Percentiles rank a stretch among this genome's conserved stretches.
phyloP scores from a whole-genome alignment of 2,329 filamentous ascomycete species.

The Monilinia vaccinii-corymbosi region DNA sequence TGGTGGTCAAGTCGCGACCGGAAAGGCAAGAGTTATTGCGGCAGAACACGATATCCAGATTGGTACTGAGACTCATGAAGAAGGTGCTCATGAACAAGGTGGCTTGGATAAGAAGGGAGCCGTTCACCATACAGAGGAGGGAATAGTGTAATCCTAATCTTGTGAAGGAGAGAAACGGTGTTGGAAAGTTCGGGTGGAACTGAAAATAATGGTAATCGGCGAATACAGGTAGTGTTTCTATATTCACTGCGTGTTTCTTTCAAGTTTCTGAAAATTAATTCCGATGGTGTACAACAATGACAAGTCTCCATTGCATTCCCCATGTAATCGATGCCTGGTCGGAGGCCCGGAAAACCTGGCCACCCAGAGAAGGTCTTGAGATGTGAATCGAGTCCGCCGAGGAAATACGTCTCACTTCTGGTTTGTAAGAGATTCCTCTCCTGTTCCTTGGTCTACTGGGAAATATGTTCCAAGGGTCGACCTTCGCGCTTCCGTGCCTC shows the following conservation, averaged over 20 bases:
- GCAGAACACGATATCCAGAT: slow-evolving; percentile 5
- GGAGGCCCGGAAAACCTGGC: neutral
- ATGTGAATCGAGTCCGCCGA: neutral
- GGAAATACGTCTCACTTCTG: neutral
- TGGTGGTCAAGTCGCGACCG: slow-evolving; percentile 12
- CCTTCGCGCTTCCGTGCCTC: neutral
- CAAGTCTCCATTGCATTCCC: neutral
- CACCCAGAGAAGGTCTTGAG: neutral
- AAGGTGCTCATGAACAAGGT: too few species aligned
- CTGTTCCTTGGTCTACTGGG: neutral
- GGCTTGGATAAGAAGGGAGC: slow-evolving; percentile 2
- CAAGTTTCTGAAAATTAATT: neutral
- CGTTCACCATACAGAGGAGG: slow-evolving; percentile 2
- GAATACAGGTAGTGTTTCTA: neutral
- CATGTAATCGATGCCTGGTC: neutral
- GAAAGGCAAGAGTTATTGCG: slow-evolving; percentile 8
- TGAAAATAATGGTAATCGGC: neutral
- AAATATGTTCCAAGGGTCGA: neutral
- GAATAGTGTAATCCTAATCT: neutral
- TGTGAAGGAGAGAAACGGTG: neutral
- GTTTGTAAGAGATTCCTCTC: neutral
- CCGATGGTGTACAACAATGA: neutral
- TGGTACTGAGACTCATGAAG: neutral
- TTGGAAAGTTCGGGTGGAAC: neutral
- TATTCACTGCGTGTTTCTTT: neutral